A percentile compares a stretch with the other conserved stretches of the same genome.
These are phyloP conservation scores for Pichia scutulata DNA, from an alignment of 805 yeast species.

Conservation along the genomic window DNA sequence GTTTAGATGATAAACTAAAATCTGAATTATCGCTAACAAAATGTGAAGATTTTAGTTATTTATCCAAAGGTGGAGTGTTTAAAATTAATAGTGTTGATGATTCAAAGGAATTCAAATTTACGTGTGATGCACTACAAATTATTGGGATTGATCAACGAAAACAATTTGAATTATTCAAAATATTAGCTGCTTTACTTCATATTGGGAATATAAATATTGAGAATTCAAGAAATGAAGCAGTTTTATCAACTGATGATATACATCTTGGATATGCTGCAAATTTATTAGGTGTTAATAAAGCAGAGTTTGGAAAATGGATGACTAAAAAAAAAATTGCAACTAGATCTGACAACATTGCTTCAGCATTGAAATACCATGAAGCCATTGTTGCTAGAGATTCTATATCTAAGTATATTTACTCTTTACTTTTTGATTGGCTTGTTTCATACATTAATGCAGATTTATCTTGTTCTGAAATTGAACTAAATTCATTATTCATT, in stretches of 20 bases:
- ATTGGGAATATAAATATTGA: constrained; percentile 86
- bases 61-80: constrained; percentile 77
- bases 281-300: constrained; percentile 70
- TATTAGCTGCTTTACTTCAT: constrained; percentile 82
- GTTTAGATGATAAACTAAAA: constrained; percentile 54
- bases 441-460: constrained; percentile 77
- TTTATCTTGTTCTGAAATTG: constrained; percentile 66
- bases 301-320: constrained; percentile 78
- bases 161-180: constrained; percentile 63
- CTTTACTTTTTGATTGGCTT: constrained; percentile 91
- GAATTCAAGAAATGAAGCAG: constrained; percentile 78
- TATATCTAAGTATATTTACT: constrained; percentile 85
- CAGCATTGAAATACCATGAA: constrained; percentile 73
- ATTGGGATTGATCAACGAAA: constrained; percentile 60
- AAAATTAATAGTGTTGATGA: constrained; percentile 75
- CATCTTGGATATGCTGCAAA: constrained; percentile 73
- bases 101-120: constrained; percentile 62
- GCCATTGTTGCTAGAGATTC: constrained; percentile 92
- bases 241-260: constrained; percentile 76
- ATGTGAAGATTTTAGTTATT: constrained; percentile 65
- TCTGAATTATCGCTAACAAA: constrained; percentile 49
- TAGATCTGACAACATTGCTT: constrained; percentile 82
- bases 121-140: constrained; percentile 66
- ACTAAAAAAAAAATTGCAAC: constrained; percentile 86
- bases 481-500: constrained; percentile 59